Evolutionary conservation across 2,329 filamentous ascomycete species (phyloP), one percentile per base, ranked within the genome.

Genomic region (Aspergillus fischeri): DNA sequence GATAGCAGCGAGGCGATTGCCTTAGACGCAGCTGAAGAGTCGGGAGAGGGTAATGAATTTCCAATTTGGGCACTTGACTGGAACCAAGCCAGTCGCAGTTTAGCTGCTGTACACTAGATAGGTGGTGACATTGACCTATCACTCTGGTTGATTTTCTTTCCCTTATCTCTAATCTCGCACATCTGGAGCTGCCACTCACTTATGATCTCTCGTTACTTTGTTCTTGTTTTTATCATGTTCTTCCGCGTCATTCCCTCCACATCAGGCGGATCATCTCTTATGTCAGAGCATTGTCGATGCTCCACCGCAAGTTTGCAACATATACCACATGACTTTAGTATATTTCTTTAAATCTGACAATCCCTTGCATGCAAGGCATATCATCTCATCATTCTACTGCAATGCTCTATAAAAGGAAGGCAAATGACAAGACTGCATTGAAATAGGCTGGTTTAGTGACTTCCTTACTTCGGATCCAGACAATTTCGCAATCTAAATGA

Each of bases 21-120:
- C 51, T 67, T 77, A 48, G 75, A 75, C 52, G 68, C 75, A 24
- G 72, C 75, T 1, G 76, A 78, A 3, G 78, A 80, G 29, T 80
- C 81, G 60, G 78, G 75, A 47, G 83, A 85, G 78, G 83, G 86
- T 52, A 65, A 81, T 10, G 79, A 79, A 4, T 76, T 80, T 54
- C 74, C 75, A 4, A 65, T 76, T 27, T 78, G 76, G 76, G 66
- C 73, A 49, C 61, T 73, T 56, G 66, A 73, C 47, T 70, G 74
- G 73, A 66, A 72, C 70, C 59, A 80, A 77, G 75, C 83, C 27
- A 60, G 60, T 42, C 62, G 62, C 32, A 71, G 66, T 44, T 51
- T 76, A 53, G 69, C 72, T 42, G 61, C 74, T 48, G 73, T 73
- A 50, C 73, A 75, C 61, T 77, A 62, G 70, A 51, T 41, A 42